A percentile compares a stretch with the other conserved stretches of the same genome.
Evolutionary conservation across 2,329 filamentous ascomycete species (phyloP).

Genomic region (Rhytidhysteron rufulum): DNA sequence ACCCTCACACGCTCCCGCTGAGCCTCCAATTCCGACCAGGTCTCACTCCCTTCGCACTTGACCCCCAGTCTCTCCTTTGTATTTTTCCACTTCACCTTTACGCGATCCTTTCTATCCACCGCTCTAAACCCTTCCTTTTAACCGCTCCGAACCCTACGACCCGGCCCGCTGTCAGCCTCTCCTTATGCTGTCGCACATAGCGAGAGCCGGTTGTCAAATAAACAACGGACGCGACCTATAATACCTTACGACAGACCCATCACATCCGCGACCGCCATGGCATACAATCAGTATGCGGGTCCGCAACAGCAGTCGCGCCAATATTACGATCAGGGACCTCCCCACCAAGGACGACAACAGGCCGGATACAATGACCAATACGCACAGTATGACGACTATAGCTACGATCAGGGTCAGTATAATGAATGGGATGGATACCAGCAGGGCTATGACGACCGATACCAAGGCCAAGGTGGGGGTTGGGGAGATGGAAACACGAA

Average conservation of each 20-base stretch:
- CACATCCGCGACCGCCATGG: constrained; percentile 27
- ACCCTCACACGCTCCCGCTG: neutral
- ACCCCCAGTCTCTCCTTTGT: neutral
- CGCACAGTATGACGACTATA: constrained; percentile 26
- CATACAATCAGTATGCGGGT: constrained; percentile 35
- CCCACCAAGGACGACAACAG: constrained; percentile 22
- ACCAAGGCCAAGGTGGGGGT: constrained; percentile 20
- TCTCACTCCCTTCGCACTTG: neutral
- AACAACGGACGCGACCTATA: too few relatives aligned
- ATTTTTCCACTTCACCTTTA: neutral
- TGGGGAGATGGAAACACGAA: constrained; percentile 20
- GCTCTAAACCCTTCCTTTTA: neutral
- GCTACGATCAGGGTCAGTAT: constrained; percentile 30
- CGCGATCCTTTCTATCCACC: neutral
- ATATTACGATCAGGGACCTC: constrained; percentile 27
- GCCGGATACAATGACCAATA: constrained; percentile 18
- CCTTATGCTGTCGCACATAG: too few relatives aligned
- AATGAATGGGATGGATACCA: constrained; percentile 34
- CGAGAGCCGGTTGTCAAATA: too few relatives aligned
- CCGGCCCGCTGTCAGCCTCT: neutral
- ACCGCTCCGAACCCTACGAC: constrained; percentile 2
- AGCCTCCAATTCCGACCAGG: neutral
- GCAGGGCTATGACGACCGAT: constrained; percentile 14
- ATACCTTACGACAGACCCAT: constrained; percentile 15
- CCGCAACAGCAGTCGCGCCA: constrained; percentile 33